Base-by-base conservation (phyloP, 495 filamentous ascomycete genomes). In the Bombardia bombarda region DNA sequence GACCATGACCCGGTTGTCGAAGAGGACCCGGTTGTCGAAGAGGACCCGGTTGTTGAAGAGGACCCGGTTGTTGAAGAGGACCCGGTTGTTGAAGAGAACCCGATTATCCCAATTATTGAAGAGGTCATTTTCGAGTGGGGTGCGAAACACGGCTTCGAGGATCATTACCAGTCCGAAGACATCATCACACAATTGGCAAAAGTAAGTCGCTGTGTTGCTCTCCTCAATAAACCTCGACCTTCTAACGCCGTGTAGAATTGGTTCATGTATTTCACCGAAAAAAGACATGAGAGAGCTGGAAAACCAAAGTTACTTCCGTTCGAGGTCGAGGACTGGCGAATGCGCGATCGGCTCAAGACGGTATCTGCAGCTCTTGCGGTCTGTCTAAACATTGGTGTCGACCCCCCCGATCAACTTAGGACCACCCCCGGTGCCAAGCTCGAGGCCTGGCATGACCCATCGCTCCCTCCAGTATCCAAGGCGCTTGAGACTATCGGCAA, bases 221-320 rank as follows among this genome's bases (percentile, higher is more conserved):
- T 14, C 14, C 17, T 12, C n/a, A 21, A 17, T 37, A 5, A 22
- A 7, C 17, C 13, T 8, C 7, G 8, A 21, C 10, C 7, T 28
- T 40, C 58, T 64, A 50, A 36, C 25, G 2, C 2, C 10, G 25
- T 36, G n/a, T 63, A 89, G 82, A 80, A 76, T 45, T 97, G 94
- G 75, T 96, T 90, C 68, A 95, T 96, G 90, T 99, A 97, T 63
- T 99, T 84, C 59, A 94, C 88, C 35, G 92, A 97, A 59, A 97
- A 97, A 61, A 82, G 88, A 20, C 92, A 97, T 60, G 92, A 97
- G 59, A 92, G 87, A n/a, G 87, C 89, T 26, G 93, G 92, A 14
- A 86, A 92, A 42, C 88, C 93, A 8, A 84, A 90, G 58, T 43
- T 60, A 14, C 57, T 66, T 6, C 52, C 62, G 23, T 74, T 71